phyloP scores from a whole-genome alignment of 2,329 filamentous ascomycete species.

The Phyllosticta ampelicida region DNA sequence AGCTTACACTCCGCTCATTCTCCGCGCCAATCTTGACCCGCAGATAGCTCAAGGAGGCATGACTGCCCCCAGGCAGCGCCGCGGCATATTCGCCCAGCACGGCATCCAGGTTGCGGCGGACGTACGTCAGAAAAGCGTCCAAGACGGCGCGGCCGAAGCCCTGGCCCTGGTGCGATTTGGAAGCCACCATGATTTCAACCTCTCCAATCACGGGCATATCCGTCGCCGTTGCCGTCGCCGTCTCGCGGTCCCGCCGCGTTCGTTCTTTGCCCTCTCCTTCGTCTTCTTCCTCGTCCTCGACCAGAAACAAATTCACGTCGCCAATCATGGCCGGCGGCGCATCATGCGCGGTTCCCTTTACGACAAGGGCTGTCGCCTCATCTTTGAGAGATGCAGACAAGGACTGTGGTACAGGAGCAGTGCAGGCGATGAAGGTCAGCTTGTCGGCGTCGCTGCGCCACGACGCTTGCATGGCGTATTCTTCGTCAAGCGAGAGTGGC shows the following conservation, averaged over 20 bases:
- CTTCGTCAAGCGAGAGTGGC: constrained; percentile 65
- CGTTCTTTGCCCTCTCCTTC: constrained; percentile 17
- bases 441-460: constrained; percentile 80
- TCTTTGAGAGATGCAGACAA: not conserved
- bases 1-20: constrained; percentile 45
- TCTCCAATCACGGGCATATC: constrained; percentile 48
- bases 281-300: constrained; percentile 21
- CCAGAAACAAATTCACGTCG: constrained; percentile 59
- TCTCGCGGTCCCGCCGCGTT: not conserved
- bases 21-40: constrained; percentile 50
- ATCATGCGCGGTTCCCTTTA: constrained; percentile 41
- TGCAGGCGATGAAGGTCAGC: constrained; percentile 79
- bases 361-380: not conserved
- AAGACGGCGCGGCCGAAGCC: constrained; percentile 59
- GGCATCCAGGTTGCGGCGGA: constrained; percentile 40
- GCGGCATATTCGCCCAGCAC: constrained; percentile 49
- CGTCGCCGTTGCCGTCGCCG: not conserved
- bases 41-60: constrained; percentile 35
- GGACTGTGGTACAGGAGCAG: constrained; percentile 4
- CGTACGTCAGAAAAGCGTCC: constrained; percentile 57
- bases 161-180: constrained; percentile 42
- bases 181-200: constrained; percentile 79
- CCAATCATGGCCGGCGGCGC: constrained; percentile 38
- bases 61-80: not conserved
- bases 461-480: constrained; percentile 81